Conservation (phyloP, 2,329 filamentous ascomycete genomes). For the Zasmidium cellare region DNA sequence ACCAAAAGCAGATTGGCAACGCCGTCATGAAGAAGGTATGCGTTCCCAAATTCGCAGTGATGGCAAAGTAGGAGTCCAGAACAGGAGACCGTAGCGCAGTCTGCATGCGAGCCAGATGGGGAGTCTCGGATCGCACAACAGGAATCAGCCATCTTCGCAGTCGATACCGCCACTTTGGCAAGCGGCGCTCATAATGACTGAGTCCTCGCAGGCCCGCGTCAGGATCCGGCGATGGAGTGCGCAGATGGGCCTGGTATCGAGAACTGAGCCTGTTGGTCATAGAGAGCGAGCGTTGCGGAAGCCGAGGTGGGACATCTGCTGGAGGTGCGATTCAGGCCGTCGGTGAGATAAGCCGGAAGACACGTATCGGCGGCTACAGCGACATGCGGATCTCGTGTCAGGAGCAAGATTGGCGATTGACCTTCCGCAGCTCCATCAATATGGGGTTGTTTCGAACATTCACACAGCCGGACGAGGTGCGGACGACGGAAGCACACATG, state of each 20-base stretch:
- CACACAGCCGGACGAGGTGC: background rate
- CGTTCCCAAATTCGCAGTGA: conserved; percentile 92
- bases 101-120: conserved; percentile 87
- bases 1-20: conserved; percentile 95
- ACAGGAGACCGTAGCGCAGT: conserved; percentile 74
- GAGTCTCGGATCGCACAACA: conserved; percentile 90
- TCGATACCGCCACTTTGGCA: conserved; percentile 85
- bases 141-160: conserved; percentile 81
- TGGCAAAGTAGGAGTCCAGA: conserved; percentile 94
- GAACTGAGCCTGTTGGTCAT: conserved; percentile 23
- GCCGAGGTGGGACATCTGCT: conserved; percentile 21
- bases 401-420: background rate
- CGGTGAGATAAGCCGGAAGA: conserved; percentile 2
- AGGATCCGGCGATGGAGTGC: conserved; percentile 33
- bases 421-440: background rate
- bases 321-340: background rate
- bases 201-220: conserved; percentile 80
- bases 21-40: conserved; percentile 99
- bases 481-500: background rate
- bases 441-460: background rate
- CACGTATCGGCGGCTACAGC: background rate
- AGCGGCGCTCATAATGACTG: conserved; percentile 63
- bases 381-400: background rate
- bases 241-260: conserved; percentile 27
- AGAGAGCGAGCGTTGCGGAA: conserved; percentile 5